These are phyloP conservation scores for Cutaneotrichosporon dermatis DNA, from an alignment of 1,284 basidiomycete genomes.

Conservation along the genomic window DNA sequence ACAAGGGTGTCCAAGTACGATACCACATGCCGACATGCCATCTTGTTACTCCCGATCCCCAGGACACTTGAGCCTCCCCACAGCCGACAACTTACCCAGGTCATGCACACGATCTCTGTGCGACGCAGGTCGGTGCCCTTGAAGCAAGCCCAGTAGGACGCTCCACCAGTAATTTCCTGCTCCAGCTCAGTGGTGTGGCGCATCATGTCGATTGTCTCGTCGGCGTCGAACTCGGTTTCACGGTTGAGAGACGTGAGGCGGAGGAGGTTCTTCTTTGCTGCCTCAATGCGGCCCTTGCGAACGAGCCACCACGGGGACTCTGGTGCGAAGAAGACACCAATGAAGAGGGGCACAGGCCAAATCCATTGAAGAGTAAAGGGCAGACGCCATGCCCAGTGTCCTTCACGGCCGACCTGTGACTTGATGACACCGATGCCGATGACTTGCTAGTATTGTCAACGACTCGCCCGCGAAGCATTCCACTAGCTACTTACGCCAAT, in stretches of 20 bases:
- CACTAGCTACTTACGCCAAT: conserved; percentile 19
- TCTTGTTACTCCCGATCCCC: no score
- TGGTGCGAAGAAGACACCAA: conserved; percentile 35
- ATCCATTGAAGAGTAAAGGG: conserved; percentile 42
- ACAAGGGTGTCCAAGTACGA: no score
- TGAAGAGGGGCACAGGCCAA: conserved; percentile 36
- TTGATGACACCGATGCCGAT: conserved; percentile 46
- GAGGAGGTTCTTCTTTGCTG: conserved; percentile 48
- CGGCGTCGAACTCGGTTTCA: conserved; percentile 46
- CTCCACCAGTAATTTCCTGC: conserved; percentile 31
- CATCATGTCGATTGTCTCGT: conserved; percentile 51
- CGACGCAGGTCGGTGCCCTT: conserved; percentile 42
- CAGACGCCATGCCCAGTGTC: conserved; percentile 39
- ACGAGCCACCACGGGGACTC: conserved; percentile 29
- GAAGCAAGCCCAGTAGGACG: conserved; percentile 53
- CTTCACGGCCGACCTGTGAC: conserved; percentile 29
- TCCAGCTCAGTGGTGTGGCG: conserved; percentile 41
- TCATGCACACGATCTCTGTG: conserved; percentile 46
- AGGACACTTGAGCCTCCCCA: no score
- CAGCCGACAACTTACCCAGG: conserved; percentile 14
- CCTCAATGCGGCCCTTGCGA: conserved; percentile 42
- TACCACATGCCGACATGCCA: no score
- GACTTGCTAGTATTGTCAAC: conserved; percentile 21
- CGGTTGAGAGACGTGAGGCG: conserved; percentile 42
- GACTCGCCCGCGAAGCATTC: no score